These are phyloP conservation scores for Sphaerobolus stellatus DNA, from an alignment of 1,284 basidiomycete species.

Conservation along the genomic window DNA sequence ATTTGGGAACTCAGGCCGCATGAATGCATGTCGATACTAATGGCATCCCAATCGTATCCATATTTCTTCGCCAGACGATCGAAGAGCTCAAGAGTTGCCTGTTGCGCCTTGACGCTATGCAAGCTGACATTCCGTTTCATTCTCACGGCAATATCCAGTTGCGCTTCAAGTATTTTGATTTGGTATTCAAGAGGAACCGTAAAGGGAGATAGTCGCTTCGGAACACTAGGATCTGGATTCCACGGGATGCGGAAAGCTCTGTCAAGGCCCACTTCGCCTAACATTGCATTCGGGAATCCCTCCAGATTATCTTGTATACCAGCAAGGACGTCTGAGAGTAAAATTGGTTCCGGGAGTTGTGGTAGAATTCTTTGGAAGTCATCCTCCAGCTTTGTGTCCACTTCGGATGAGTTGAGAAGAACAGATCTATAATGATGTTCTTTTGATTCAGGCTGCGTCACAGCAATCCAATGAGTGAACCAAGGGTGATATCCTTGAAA, in stretches of 20 bases:
- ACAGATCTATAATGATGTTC: conserved; percentile 66
- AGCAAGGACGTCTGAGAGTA: conserved; percentile 50
- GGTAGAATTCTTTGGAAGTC: conserved; percentile 53
- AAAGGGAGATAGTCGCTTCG: conserved; percentile 62
- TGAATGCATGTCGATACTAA: conserved; percentile 77
- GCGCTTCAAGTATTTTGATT: conserved; percentile 66
- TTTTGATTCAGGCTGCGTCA: conserved; percentile 43
- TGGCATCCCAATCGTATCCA: conserved; percentile 50
- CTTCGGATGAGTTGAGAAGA: conserved; percentile 40
- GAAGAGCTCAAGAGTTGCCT: conserved; percentile 62
- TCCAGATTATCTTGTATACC: conserved; percentile 56
- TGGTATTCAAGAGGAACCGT: conserved; percentile 74
- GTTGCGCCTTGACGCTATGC: conserved; percentile 74
- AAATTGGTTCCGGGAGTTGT: conserved; percentile 60
- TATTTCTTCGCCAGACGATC: conserved; percentile 51
- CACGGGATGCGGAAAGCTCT: conserved; percentile 68
- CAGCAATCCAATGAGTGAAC: conserved; percentile 72
- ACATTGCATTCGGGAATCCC: conserved; percentile 64
- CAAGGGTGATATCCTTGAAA: conserved; percentile 77
- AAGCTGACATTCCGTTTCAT: conserved; percentile 69
- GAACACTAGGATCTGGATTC: conserved; percentile 27
- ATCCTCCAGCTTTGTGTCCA: conserved; percentile 32
- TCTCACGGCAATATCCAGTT: conserved; percentile 74
- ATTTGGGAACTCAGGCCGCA: conserved; percentile 71
- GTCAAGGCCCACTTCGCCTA: conserved; percentile 85